Percentiles rank a stretch among this genome's conserved stretches.
Evolutionary conservation across 2,329 filamentous ascomycete genomes (phyloP).

Genomic region (Coniochaeta pulveracea): DNA sequence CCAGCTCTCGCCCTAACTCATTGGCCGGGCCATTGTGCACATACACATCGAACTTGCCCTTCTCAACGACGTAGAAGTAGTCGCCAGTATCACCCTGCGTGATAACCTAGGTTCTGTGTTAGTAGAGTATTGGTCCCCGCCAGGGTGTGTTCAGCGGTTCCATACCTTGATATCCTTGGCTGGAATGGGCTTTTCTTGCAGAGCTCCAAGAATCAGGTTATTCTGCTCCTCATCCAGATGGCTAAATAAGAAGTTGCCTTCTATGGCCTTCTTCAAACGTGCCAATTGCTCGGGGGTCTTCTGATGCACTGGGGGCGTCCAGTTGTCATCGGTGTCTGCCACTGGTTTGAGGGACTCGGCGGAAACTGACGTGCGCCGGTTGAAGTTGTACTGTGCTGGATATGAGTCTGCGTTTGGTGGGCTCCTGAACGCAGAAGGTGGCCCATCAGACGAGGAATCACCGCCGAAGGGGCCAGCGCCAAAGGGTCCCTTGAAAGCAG

Average conservation of each 20-base stretch:
- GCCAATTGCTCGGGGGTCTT: constrained; percentile 74
- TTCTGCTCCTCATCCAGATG: constrained; percentile 92
- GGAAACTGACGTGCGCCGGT: constrained; percentile 87
- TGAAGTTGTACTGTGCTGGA: constrained; percentile 88
- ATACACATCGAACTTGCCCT: constrained; percentile 80
- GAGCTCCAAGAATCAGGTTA: constrained; percentile 72
- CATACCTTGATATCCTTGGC: constrained; percentile 70
- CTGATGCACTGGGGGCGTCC: constrained; percentile 74
- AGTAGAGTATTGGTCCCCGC: too few relatives aligned
- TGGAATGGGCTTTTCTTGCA: constrained; percentile 91
- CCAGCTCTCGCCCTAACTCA: too few relatives aligned
- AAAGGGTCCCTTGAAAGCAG: constrained; percentile 38
- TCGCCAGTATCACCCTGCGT: constrained; percentile 92
- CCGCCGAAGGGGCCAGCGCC: constrained; percentile 42
- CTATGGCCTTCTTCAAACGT: constrained; percentile 71
- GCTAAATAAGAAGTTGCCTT: constrained; percentile 85
- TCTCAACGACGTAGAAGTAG: constrained; percentile 96
- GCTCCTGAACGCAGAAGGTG: constrained; percentile 31
- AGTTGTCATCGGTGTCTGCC: constrained; percentile 73
- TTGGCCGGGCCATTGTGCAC: constrained; percentile 76
- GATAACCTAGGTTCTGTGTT: constrained; percentile 62
- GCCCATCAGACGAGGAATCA: constrained; percentile 33
- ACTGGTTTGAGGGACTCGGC: constrained; percentile 92
- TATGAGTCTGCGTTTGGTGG: constrained; percentile 56
- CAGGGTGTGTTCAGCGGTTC: too few relatives aligned